Conservation (phyloP, 2,329 filamentous ascomycete genomes). For the Sphaerostilbella broomeana region DNA sequence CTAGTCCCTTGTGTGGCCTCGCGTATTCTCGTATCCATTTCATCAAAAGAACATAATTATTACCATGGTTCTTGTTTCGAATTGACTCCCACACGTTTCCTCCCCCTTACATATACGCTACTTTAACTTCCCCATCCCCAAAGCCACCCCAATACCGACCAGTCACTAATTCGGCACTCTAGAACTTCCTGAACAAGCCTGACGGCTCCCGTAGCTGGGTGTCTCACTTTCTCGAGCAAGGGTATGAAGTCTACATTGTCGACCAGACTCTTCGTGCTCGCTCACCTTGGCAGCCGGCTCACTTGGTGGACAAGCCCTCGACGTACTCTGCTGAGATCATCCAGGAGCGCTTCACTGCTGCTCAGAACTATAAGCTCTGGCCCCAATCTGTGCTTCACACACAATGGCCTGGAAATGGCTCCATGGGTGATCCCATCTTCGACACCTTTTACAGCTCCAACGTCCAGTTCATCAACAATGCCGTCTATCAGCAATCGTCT, state of each 20-base stretch:
- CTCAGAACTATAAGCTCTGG: conserved; percentile 28
- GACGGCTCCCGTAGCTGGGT: conserved; percentile 40
- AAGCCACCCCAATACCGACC: background rate
- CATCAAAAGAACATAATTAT: too few relatives aligned
- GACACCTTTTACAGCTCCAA: conserved; percentile 36
- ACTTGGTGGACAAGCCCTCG: conserved; percentile 19
- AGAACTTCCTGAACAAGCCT: conserved; percentile 33
- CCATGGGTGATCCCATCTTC: conserved; percentile 34
- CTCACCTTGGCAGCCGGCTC: conserved; percentile 31
- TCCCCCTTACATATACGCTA: background rate
- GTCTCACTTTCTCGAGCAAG: conserved; percentile 38
- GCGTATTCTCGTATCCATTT: too few relatives aligned
- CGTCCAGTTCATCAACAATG: conserved; percentile 30
- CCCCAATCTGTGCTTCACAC: conserved; percentile 35
- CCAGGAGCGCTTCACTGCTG: conserved; percentile 33
- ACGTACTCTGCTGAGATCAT: conserved; percentile 30
- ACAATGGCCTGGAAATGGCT: conserved; percentile 37
- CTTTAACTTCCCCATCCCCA: too few relatives aligned
- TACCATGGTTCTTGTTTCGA: background rate
- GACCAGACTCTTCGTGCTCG: conserved; percentile 41
- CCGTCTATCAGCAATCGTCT: conserved; percentile 28
- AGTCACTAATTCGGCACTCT: background rate
- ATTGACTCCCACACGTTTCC: background rate
- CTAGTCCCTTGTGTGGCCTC: too few relatives aligned
- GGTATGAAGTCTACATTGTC: conserved; percentile 41